phyloP scores from a whole-genome alignment of 768 basidiomycete species.

The Hericium coralloides region DNA sequence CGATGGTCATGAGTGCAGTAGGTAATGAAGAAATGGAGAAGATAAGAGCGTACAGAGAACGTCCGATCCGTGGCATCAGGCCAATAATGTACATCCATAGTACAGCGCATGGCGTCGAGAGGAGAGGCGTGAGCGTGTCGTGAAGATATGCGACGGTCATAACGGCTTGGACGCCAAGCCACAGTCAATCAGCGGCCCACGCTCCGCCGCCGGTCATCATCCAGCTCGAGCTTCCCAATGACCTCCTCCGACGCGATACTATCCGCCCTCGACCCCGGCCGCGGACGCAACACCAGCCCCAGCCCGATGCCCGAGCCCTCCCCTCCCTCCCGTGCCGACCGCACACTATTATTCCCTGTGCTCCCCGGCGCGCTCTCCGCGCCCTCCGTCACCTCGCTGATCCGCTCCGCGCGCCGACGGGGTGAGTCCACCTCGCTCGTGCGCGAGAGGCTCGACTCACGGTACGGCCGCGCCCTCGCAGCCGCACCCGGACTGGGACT shows the following conservation, averaged over 20 bases:
- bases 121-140: neutral
- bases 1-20: neutral
- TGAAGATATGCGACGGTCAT: neutral
- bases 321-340: conserved; percentile 11
- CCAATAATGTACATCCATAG: too few relatives aligned
- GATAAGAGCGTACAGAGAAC: neutral
- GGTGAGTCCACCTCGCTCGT: neutral
- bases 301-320: neutral
- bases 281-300: conserved; percentile 14
- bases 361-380: conserved; percentile 1
- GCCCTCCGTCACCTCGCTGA: conserved; percentile 13
- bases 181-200: neutral
- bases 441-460: neutral
- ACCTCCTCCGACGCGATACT: conserved; percentile 40
- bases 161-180: neutral
- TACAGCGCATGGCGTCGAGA: neutral
- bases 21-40: neutral
- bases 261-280: conserved; percentile 30
- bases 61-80: neutral
- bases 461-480: conserved; percentile 3
- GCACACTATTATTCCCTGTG: conserved; percentile 7
- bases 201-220: conserved; percentile 15
- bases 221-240: conserved; percentile 44
- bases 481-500: conserved; percentile 1
- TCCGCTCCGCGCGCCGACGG: conserved; percentile 10